Evolutionary conservation across 2,329 filamentous ascomycete species (phyloP), one percentile per base, ranked within the genome.

Genomic region (Chrysoporthe cubensis): DNA sequence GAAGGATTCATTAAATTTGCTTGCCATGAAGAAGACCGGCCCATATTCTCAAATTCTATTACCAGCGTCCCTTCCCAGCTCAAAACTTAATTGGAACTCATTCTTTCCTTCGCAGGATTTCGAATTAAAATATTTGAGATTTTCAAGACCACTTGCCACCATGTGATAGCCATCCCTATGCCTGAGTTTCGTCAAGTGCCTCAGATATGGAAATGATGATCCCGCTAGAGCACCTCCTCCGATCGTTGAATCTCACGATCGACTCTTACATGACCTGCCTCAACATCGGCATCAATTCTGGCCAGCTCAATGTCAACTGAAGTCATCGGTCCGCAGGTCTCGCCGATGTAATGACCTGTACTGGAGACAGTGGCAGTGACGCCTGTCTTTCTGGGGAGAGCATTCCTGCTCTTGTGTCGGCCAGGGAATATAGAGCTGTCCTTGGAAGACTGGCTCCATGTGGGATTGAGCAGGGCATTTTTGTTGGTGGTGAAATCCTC

Each of bases 301-400:
- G 72, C 72, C 16, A 81, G 71, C 71, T 80, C 80, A 0, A 79
- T 46, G 18, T 77, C 77, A 3, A 73, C 69, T 4, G 72, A 71
- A 56, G 78, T 74, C 44, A 72, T 67, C 34, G 65, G 66, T 13
- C 74, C 71, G n/a, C 69, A 65, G n/a, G 65, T 66, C 3, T 71
- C 71, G n/a, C 76, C 74, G 8, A 13, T 50, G 54, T 73, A 75
- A 21, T 71, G 72, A 1, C 34, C 56, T 16, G 6, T 54, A 21
- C 67, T 65, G 4, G 67, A 63, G 40, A 70, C n/a, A 1, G 54
- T 64, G 7, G 67, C 62, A 13, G 62, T 66, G 44, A 70, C 48
- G 2, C 69, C 69, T 1, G 58, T 66, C 8, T 76, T 75, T 3
- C 72, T 71, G 37, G 44, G 18, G 32, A 76, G 62, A 5, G 73